These are phyloP conservation scores for Trametes maxima DNA, from an alignment of 768 basidiomycete genomes.

Conservation along the genomic window DNA sequence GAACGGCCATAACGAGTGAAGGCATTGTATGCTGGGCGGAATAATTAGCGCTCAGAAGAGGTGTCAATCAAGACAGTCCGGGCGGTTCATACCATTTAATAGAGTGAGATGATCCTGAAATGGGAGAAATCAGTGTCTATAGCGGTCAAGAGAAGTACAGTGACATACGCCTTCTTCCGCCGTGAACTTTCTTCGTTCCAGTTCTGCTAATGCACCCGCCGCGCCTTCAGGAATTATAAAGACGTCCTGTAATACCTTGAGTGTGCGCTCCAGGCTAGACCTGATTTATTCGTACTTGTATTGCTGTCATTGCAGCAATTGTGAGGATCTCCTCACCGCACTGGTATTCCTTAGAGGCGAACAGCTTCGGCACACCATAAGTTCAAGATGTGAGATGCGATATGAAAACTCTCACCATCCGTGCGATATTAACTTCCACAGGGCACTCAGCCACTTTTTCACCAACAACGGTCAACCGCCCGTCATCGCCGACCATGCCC, in stretches of 20 bases:
- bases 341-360: slow-evolving; percentile 79
- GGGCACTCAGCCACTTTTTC: slow-evolving; percentile 92
- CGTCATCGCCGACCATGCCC: slow-evolving; percentile 84
- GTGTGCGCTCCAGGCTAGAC: not conserved
- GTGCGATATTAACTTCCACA: slow-evolving; percentile 89
- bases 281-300: slow-evolving; percentile 48
- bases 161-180: slow-evolving; percentile 90
- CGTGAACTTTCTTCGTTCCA: slow-evolving; percentile 94
- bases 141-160: not conserved
- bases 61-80: not conserved
- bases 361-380: slow-evolving; percentile 54
- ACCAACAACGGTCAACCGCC: slow-evolving; percentile 75
- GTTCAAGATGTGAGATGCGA: not conserved
- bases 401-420: slow-evolving; percentile 65
- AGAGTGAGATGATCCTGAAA: slow-evolving; percentile 90
- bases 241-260: slow-evolving; percentile 60
- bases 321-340: slow-evolving; percentile 97
- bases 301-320: slow-evolving; percentile 92
- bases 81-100: slow-evolving; percentile 67
- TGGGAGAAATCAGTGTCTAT: slow-evolving; percentile 3
- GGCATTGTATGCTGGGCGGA: slow-evolving; percentile 84
- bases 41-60: not conserved
- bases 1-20: slow-evolving; percentile 84
- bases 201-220: slow-evolving; percentile 82
- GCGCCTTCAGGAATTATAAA: slow-evolving; percentile 90